Base-by-base conservation (phyloP, 1,284 basidiomycete species). In the Irpex sp. region DNA sequence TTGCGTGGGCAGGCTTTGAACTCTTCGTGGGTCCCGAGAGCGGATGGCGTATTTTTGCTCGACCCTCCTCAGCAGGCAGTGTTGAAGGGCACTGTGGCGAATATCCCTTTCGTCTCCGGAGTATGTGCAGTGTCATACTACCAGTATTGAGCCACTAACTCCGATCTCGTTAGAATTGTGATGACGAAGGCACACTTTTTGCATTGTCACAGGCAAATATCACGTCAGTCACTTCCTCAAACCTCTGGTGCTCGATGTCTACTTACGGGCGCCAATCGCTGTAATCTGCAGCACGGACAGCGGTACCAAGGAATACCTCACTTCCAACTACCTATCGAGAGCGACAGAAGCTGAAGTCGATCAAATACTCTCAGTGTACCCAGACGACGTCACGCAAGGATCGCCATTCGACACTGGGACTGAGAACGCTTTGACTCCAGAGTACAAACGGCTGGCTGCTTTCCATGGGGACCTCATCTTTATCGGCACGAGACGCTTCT, bases 161-260 rank as follows among this genome's bases (percentile, higher is more conserved):
- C n/a, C 6, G 5, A 35, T 53, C 2, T 26, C 59, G 1, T n/a
- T 36, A 63, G n/a, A 76, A 81, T 61, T 79, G 77, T 59, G 81
- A 83, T 58, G 83, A 83, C 60, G 83, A 84, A 69, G 83, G 83
- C n/a, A 83, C 83, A 0, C 37, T 80, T 0, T 83, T 84, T 65
- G 75, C 81, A 0, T 65, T 84, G 8, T 73, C 79, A 0, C 78
- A 68, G 6, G 59, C 76, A 0, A 19, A 51, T 13, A 17, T 51
- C 50, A 51, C 50, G 50, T 51, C 15, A 17, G 50, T 51, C 50
- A 21, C 7, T 2, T 2, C 33, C 33, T 35, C 33, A 35, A 33
- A 7, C 33, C 33, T 1, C 7, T 35, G 1, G 7, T 35, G 33
- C 33, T 8, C 33, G 33, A 35, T 35, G 33, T 35, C 33, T 35